Evolutionary conservation across 352 stramenopile genomes (phyloP), one percentile per base, ranked within the genome.

Genomic region (Sclerospora graminicola): DNA sequence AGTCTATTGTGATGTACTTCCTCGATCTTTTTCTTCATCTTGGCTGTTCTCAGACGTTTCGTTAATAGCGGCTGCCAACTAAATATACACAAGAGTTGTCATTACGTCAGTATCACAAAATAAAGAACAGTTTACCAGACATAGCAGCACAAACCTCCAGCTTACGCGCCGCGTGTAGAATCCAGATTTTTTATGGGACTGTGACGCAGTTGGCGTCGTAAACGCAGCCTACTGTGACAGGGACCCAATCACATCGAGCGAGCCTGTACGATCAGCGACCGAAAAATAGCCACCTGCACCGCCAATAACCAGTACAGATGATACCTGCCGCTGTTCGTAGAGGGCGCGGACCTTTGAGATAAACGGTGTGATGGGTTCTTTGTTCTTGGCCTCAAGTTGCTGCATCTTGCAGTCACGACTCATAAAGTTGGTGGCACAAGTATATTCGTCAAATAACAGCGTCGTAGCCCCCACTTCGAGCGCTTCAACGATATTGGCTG

Each of bases 391-490:
- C n/a, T n/a, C n/a, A n/a, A n/a, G 71, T 49, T 95, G 73, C 68
- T 97, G 91, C 94, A 98, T 98, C 63, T 97, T 96, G 56, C 86
- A 82, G 63, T 98, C 95, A 18, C 95, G 79, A 40, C 97, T 97
- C 94, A 98, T 98, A 46, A 98, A 98, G 57, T 98, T 98, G 16
- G 93, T 98, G 4, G 94, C 94, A 50, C 84, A 97, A 1, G 96
- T 97, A 66, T 99, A 94, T 62, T 98, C 95, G 51, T 98, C 95
- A 29, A 98, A 88, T 5, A 98, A 63, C 20, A 98, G 60, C n/a
- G n/a, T n/a, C n/a, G n/a, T n/a, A n/a, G n/a, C n/a, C n/a, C n/a
- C n/a, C n/a, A n/a, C n/a, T n/a, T n/a, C n/a, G n/a, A n/a, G n/a
- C n/a, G n/a, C n/a, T n/a, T n/a, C n/a, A n/a, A n/a, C n/a, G n/a